These are phyloP conservation scores for Colletotrichum chlorophyti DNA, from an alignment of 2,329 filamentous ascomycete genomes.

Conservation along the genomic window DNA sequence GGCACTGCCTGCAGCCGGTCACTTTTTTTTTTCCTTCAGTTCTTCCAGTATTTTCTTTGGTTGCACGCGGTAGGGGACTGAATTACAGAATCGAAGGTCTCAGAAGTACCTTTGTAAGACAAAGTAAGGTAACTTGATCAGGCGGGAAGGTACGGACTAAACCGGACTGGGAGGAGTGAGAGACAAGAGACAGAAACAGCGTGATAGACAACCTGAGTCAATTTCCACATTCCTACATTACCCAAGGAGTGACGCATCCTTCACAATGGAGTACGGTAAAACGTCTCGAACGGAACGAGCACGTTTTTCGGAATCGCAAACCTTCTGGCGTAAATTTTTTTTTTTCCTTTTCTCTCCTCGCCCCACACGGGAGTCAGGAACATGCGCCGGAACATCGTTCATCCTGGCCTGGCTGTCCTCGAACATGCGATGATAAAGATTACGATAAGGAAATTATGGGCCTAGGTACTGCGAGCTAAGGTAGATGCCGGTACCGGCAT, in stretches of 20 bases:
- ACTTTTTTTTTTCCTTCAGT: not conserved
- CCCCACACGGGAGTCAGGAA: constrained; percentile 20
- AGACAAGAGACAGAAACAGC: constrained; percentile 15
- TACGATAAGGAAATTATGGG: constrained; percentile 8
- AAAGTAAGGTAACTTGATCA: not conserved
- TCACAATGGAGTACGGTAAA: too few species aligned
- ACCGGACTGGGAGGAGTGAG: not conserved
- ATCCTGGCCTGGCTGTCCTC: not conserved
- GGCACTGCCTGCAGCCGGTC: constrained; percentile 21
- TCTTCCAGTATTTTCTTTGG: not conserved
- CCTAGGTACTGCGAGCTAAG: too few species aligned
- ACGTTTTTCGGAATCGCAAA: constrained; percentile 25
- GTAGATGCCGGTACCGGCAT: too few species aligned
- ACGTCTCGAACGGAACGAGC: too few species aligned
- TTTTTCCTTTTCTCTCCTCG: not conserved
- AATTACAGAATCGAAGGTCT: constrained; percentile 12
- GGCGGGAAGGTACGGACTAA: constrained; percentile 1
- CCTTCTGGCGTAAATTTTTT: constrained; percentile 17
- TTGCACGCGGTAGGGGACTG: not conserved
- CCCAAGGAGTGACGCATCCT: too few species aligned
- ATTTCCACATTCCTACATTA: too few species aligned
- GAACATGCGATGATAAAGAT: not conserved
- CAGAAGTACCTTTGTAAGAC: too few species aligned
- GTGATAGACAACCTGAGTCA: constrained; percentile 23
- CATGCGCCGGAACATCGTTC: constrained; percentile 14